Base-by-base conservation (phyloP, 345 rosid genomes). In the Salix exigua region DNA sequence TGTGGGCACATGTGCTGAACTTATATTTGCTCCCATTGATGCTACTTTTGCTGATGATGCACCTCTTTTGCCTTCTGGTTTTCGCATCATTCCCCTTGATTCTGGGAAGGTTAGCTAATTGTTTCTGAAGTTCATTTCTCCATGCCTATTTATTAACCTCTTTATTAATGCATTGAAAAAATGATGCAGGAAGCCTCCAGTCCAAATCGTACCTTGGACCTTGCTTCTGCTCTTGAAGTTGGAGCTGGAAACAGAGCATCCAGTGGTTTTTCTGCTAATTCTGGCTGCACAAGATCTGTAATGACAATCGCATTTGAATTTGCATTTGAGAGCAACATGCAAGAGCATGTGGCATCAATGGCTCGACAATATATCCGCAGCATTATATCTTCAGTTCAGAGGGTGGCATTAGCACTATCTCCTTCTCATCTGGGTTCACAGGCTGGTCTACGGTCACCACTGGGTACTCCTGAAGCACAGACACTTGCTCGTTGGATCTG, bases 401-500 rank as follows among this genome's bases (percentile, higher is more conserved):
- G 98, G 86, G 97, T 94, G 78, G 98, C 97, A 42, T 71, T 94
- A 75, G 98, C 98, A 2, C 96, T 94, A 10, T 94, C 98, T 70
- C 98, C 98, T 79, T 89, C 97, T 69, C 86, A 91, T 85, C 80
- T 86, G 71, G 87, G 98, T 73, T 89, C 97, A 77, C 96, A 91
- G 73, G 94, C 88, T 55, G 97, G 97, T 73, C 90, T 91, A 12
- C 88, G 94, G 51, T 83, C 93, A 10, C 93, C 98, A 23, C 85
- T 94, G 71, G 97, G 96, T 68, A 91, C 97, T 82, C 97, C 98
- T 61, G 98, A 94, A 85, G 98, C 98, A 55, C 98, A 91, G 77
- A 92, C 96, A 48, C 98, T 94, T 86, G 96, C 98, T 73, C 94
- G 90, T 68, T 94, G 97, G 98, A 94, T 94, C 85, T 91, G 91